Percentiles rank a stretch among this genome's conserved stretches.
phyloP scores from a whole-genome alignment of 2,329 filamentous ascomycete species.

The Cordyceps pruinosa region DNA sequence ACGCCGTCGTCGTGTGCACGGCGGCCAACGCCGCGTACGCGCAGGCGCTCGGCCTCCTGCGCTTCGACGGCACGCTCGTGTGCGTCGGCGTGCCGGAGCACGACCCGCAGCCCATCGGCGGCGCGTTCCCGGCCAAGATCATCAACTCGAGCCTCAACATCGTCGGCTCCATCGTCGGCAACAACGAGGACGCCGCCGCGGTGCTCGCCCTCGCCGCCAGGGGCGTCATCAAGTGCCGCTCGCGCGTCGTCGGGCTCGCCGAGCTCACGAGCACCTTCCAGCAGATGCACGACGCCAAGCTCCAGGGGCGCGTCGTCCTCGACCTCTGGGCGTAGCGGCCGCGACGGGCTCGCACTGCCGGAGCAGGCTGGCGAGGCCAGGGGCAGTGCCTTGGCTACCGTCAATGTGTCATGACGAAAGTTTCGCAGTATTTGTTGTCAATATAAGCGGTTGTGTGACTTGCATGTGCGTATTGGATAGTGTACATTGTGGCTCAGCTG shows the following conservation, averaged over 20 bases:
- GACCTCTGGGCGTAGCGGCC: constrained; percentile 6
- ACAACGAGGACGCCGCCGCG: constrained; percentile 37
- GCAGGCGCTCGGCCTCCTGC: constrained; percentile 19
- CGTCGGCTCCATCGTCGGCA: constrained; percentile 43
- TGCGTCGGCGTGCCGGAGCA: constrained; percentile 22
- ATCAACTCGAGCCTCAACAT: constrained; percentile 38
- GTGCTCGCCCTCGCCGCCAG: constrained; percentile 2
- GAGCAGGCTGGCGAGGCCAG: neutral
- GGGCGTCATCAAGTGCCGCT: constrained; percentile 9
- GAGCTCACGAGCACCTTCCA: constrained; percentile 6
- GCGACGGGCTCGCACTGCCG: too few relatives aligned
- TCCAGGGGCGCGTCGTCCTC: constrained; percentile 12
- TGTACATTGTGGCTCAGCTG: neutral
- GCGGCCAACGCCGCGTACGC: constrained; percentile 19
- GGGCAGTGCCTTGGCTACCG: neutral
- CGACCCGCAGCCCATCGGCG: constrained; percentile 32
- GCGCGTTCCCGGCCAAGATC: constrained; percentile 34
- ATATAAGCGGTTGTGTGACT: neutral
- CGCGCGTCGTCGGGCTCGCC: constrained; percentile 8
- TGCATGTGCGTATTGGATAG: too few relatives aligned
- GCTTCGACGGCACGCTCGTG: constrained; percentile 23
- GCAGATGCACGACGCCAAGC: constrained; percentile 12
- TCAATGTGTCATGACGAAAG: neutral
- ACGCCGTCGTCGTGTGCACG: constrained; percentile 20
- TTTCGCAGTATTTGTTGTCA: neutral